Base-by-base conservation (phyloP, 257 asterid species). In the Solanum pennellii region DNA sequence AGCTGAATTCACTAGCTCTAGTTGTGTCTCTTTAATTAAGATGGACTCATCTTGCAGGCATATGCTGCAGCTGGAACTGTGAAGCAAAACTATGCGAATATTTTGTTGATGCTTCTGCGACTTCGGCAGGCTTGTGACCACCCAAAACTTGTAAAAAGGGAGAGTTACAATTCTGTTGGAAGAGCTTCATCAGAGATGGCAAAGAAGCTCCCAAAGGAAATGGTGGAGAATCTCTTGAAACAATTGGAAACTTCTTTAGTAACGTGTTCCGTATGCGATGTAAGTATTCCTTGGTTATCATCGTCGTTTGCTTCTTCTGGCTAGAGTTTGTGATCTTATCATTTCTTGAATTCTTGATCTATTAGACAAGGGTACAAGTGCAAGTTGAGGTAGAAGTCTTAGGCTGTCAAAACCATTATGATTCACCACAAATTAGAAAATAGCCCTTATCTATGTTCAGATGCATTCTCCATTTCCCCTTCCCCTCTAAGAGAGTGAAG, bases 121-220 rank as follows among this genome's bases (percentile, higher is more conserved):
- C 98, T 97, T 87, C 99, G 99, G 87, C 99, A 97, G 93, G 99
- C 99, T 88, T 97, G 99, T 91, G 99, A 96, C 92, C 99, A 97
- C 91, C 99, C 99, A 7, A 90, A 93, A 88, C 99, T 97, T 83
- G 98, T 94, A 89, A 94, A 96, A 91, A 98, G 98, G 88, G 87
- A 92, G 86, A 87, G 91, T 89, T 90, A 94, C 42, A 93, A 93
- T 66, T 94, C 95, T 87, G 89, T 92, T 76, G 95, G 93, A 87
- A 90, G 93, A 88, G 91, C 84, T 82, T 94, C 99, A 71, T 89
- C 93, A 75, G 94, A 94, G 89, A 91, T 91, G 93, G 98, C 96
- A 60, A 92, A 92, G 88, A 89, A 27, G 60, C 94, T 97, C 68
- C 98, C 99, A 52, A 89, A 88, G 88, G 95, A 96, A 44, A 82